These are phyloP conservation scores for Lentinula boryana DNA, from an alignment of 768 basidiomycete genomes.

Conservation along the genomic window DNA sequence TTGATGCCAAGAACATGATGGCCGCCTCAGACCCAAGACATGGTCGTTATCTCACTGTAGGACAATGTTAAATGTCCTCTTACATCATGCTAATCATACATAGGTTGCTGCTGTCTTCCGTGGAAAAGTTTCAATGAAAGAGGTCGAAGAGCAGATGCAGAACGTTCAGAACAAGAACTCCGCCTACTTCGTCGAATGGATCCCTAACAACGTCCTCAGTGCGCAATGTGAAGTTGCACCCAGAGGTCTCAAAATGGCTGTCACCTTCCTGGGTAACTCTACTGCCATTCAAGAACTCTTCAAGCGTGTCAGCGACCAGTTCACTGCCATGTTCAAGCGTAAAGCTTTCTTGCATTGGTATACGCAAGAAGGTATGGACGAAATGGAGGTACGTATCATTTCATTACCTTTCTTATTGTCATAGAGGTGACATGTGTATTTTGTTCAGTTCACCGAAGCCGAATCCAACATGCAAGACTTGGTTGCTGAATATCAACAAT, in stretches of 20 bases:
- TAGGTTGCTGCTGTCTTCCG: conserved; percentile 95
- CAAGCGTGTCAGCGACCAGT: conserved; percentile 98
- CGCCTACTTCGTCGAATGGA: conserved; percentile 99
- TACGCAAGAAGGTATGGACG: conserved; percentile 99
- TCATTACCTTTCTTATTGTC: not conserved
- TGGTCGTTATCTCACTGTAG: conserved; percentile 93
- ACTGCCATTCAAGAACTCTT: conserved; percentile 97
- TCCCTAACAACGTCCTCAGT: conserved; percentile 97
- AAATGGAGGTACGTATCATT: conserved; percentile 69
- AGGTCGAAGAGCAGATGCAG: conserved; percentile 99
- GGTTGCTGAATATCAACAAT: conserved; percentile 96
- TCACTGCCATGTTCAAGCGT: conserved; percentile 98
- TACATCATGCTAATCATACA: not conserved
- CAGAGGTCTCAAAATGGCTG: conserved; percentile 92
- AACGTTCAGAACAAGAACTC: conserved; percentile 97
- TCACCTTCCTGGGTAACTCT: conserved; percentile 96
- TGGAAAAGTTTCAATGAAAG: conserved; percentile 99
- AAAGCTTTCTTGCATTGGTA: conserved; percentile 99
- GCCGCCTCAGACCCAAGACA: conserved; percentile 95
- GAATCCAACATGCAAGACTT: conserved; percentile 99
- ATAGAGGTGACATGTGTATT: conserved; percentile 1
- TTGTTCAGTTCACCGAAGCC: conserved; percentile 82
- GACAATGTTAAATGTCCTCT: conserved; percentile 13
- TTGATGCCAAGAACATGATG: conserved; percentile 99
- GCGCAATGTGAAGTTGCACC: conserved; percentile 99